Evolutionary conservation across 148 eudicot genomes (phyloP).

Genomic region (Vaccinium macrocarpon): DNA sequence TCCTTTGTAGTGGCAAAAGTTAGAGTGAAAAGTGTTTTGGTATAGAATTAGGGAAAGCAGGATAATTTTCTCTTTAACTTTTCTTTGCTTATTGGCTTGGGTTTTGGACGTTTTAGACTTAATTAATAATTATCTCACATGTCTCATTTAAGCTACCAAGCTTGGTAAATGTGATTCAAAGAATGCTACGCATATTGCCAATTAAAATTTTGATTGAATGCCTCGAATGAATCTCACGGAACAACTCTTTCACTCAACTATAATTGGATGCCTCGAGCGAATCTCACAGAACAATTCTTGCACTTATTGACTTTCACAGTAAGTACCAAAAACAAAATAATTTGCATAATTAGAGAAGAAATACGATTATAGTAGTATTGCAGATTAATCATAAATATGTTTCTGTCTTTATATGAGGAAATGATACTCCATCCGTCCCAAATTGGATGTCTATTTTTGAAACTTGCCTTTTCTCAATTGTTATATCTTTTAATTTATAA

Average conservation of each 20-base stretch:
- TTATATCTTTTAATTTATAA: no score
- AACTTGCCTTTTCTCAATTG: no score
- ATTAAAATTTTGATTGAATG: no score
- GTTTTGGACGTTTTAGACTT: not conserved
- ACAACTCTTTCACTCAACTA: not conserved
- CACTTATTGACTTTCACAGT: not conserved
- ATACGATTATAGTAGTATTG: no score
- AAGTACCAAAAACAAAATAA: no score
- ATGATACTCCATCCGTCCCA: no score
- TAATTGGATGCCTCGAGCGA: not conserved
- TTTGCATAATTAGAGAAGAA: no score
- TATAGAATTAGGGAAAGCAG: not conserved
- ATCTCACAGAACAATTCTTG: not conserved
- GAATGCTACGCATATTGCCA: not conserved
- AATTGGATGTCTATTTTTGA: no score
- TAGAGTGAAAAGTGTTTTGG: not conserved
- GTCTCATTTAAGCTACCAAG: not conserved
- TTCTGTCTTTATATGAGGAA: no score
- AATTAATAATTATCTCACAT: not conserved
- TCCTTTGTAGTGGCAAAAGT: constrained; percentile 2
- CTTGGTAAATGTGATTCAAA: not conserved
- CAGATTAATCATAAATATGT: no score
- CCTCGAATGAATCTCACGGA: no score
- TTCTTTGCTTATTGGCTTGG: not conserved
- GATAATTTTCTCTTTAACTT: constrained; percentile 2